Evolutionary conservation across 164 flowering plant genomes (phyloP).

Genomic region (Dillenia turbinata): DNA sequence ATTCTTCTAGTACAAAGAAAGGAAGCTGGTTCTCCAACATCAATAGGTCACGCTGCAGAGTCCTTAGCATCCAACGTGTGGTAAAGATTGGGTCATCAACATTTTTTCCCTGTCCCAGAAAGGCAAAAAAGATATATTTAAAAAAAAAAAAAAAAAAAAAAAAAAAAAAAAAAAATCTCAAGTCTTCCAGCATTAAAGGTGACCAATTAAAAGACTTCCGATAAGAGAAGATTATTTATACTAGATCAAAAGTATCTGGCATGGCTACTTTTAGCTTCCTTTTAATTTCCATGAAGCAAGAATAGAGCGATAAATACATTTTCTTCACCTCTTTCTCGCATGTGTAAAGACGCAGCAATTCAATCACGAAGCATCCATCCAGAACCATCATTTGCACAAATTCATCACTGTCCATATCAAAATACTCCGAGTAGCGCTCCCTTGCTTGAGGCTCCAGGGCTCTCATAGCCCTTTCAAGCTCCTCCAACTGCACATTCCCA

Average conservation of each 20-base stretch:
- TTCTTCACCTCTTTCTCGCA: not conserved
- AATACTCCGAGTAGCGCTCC: conserved; percentile 10
- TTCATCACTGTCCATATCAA: conserved; percentile 2
- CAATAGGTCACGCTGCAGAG: conserved; percentile 24
- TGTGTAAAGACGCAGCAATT: conserved; percentile 18
- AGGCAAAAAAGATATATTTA: too few species aligned
- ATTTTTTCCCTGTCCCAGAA: too few species aligned
- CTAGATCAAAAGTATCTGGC: too few species aligned
- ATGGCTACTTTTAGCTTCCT: too few species aligned
- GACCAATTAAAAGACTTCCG: too few species aligned
- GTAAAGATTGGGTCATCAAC: conserved; percentile 19
- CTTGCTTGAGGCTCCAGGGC: conserved; percentile 12
- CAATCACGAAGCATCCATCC: conserved; percentile 27
- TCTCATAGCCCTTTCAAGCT: conserved; percentile 9
- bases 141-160: not conserved
- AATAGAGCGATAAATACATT: not conserved
- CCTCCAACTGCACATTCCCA: conserved; percentile 2
- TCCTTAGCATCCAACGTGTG: conserved; percentile 26
- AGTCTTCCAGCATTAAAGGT: not conserved
- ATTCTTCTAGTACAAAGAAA: conserved; percentile 17
- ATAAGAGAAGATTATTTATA: too few species aligned
- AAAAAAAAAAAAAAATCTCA: too few species aligned
- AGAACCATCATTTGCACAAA: conserved; percentile 27
- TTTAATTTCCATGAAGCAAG: too few species aligned
- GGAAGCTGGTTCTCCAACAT: conserved; percentile 38